A percentile compares a stretch with the other conserved stretches of the same genome.
These are phyloP conservation scores for Exophiala viscosa DNA, from an alignment of 2,329 filamentous ascomycete species.

Conservation along the genomic window DNA sequence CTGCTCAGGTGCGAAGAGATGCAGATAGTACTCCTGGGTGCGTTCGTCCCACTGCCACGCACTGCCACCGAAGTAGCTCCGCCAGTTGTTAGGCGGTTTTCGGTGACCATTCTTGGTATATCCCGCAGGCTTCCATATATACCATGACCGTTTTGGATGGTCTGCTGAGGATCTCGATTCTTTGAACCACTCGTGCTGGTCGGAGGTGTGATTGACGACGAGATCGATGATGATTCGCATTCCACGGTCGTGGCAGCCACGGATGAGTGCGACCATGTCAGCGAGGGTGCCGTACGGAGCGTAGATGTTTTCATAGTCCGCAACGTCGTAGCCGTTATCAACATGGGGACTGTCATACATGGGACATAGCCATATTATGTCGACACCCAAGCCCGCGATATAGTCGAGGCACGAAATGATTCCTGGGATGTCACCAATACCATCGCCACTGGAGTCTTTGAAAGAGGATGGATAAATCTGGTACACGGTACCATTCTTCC, in stretches of 20 bases:
- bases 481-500: constrained; percentile 37
- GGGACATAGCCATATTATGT: constrained; percentile 43
- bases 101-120: constrained; percentile 51
- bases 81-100: constrained; percentile 58
- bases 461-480: constrained; percentile 32
- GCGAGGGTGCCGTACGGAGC: constrained; percentile 61
- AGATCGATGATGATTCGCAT: constrained; percentile 71
- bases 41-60: constrained; percentile 20
- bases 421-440: constrained; percentile 32
- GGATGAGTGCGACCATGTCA: constrained; percentile 61
- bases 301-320: constrained; percentile 64
- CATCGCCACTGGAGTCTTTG: constrained; percentile 33
- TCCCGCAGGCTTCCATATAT: constrained; percentile 60
- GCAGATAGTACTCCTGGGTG: constrained; percentile 58
- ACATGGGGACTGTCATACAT: constrained; percentile 60
- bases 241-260: constrained; percentile 56
- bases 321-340: constrained; percentile 67
- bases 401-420: constrained; percentile 31
- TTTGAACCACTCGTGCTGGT: constrained; percentile 55
- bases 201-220: constrained; percentile 71
- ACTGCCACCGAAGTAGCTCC: constrained; percentile 35
- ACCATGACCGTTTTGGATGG: constrained; percentile 57
- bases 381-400: constrained; percentile 29
- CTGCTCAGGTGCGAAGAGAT: constrained; percentile 67
- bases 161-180: constrained; percentile 49